Evolutionary conservation across 2,329 filamentous ascomycete species (phyloP).

Genomic region (Epichloe baconii): DNA sequence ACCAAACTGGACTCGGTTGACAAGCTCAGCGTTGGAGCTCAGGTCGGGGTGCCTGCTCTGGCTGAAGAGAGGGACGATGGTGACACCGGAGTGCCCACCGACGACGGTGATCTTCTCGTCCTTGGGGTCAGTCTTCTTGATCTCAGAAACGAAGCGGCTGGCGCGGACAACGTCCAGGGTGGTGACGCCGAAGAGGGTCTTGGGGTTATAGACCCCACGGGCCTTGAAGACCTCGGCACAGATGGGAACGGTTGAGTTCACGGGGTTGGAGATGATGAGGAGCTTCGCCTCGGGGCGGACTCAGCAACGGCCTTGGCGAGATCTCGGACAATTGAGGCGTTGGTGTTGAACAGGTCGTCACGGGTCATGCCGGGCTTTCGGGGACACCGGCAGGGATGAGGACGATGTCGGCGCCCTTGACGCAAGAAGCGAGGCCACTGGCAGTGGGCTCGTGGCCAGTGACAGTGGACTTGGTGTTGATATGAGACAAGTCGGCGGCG

Average conservation of each 20-base stretch:
- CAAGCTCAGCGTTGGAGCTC: constrained; percentile 61
- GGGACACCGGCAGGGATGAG: constrained; percentile 95
- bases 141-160: constrained; percentile 90
- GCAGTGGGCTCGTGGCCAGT: constrained; percentile 74
- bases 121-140: constrained; percentile 81
- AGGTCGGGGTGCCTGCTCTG: constrained; percentile 84
- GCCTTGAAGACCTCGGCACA: constrained; percentile 94
- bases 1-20: constrained; percentile 96
- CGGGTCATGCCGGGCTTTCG: constrained; percentile 99
- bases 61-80: constrained; percentile 94
- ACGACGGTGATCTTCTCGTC: constrained; percentile 93
- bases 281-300: constrained; percentile 80
- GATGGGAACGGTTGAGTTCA: constrained; percentile 99
- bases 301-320: constrained; percentile 90
- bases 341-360: constrained; percentile 99
- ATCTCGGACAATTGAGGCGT: constrained; percentile 97
- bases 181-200: constrained; percentile 98
- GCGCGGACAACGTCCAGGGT: constrained; percentile 98
- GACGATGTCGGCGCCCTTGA: constrained; percentile 85
- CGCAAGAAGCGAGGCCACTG: constrained; percentile 60
- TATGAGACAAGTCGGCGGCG: constrained; percentile 93
- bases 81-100: constrained; percentile 94
- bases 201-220: constrained; percentile 94
- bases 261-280: constrained; percentile 96
- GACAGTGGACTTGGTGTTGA: constrained; percentile 97